Evolutionary conservation across 176 grass and related monocot genomes (phyloP).

Genomic region (Dactylis glomerata): DNA sequence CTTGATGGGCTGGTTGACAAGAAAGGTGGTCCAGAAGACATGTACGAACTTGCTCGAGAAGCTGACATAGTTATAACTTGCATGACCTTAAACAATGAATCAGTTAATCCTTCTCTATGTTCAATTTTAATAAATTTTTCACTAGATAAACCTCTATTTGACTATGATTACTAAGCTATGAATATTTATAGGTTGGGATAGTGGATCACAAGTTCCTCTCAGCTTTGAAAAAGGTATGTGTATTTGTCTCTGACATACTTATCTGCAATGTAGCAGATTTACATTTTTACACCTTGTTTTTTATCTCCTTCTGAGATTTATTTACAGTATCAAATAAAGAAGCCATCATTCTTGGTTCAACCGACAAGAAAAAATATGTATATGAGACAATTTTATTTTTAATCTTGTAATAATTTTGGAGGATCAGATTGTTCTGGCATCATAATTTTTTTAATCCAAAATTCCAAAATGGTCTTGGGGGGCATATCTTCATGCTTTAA

Average conservation of each 20-base stretch:
- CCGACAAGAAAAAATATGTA: background rate
- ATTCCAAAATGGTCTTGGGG: background rate
- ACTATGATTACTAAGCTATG: slow-evolving; percentile 17
- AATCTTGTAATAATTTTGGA: background rate
- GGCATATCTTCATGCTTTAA: background rate
- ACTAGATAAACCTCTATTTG: background rate
- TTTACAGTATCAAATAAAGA: background rate
- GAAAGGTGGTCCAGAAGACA: slow-evolving; percentile 64
- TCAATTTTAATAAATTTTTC: background rate
- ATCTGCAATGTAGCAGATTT: background rate
- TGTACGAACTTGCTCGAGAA: slow-evolving; percentile 72
- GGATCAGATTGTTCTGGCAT: background rate
- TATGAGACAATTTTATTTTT: background rate
- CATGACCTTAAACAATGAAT: slow-evolving; percentile 71
- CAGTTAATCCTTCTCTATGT: slow-evolving; percentile 38
- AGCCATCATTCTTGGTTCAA: background rate
- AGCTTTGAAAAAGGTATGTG: slow-evolving; percentile 74
- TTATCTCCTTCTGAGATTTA: background rate
- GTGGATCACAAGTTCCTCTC: slow-evolving; percentile 77
- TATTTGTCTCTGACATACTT: slow-evolving; percentile 14
- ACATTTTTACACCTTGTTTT: background rate
- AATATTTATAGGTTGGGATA: slow-evolving; percentile 65
- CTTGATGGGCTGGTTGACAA: slow-evolving; percentile 65
- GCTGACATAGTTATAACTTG: slow-evolving; percentile 80
- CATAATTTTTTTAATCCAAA: too few species aligned